These are phyloP conservation scores for Colletotrichum destructivum DNA, from an alignment of 2,329 filamentous ascomycete genomes.

Conservation along the genomic window DNA sequence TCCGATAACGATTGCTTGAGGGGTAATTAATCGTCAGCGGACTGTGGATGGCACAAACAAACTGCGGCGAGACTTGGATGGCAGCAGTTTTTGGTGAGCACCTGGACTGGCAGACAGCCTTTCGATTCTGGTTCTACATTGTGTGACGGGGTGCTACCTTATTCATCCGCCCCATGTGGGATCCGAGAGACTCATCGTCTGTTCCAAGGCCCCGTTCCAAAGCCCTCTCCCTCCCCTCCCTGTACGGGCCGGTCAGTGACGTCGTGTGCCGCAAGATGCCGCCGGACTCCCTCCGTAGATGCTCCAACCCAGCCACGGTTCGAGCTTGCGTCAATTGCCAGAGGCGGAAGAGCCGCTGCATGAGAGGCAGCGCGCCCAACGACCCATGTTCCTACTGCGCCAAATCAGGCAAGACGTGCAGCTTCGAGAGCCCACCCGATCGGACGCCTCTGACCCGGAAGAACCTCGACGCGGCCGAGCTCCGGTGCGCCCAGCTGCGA, in stretches of 20 bases:
- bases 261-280: slow-evolving; percentile 3
- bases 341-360: slow-evolving; percentile 42
- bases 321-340: slow-evolving; percentile 44
- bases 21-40: not conserved
- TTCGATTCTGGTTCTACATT: not conserved
- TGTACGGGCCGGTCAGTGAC: not conserved
- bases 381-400: slow-evolving; percentile 50
- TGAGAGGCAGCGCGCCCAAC: slow-evolving; percentile 31
- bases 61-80: not conserved
- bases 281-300: not conserved
- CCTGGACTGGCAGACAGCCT: not conserved
- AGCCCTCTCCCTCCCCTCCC: not conserved
- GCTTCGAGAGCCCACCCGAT: slow-evolving; percentile 51
- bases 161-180: too few species aligned
- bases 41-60: not conserved
- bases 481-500: slow-evolving; percentile 48
- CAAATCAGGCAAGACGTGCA: slow-evolving; percentile 50
- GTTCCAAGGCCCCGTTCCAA: too few species aligned
- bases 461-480: slow-evolving; percentile 53
- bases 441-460: slow-evolving; percentile 54
- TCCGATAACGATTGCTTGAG: slow-evolving; percentile 8
- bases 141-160: not conserved
- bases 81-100: not conserved
- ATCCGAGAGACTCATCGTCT: not conserved
- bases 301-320: slow-evolving; percentile 5